phyloP scores from a whole-genome alignment of 1,284 basidiomycete genomes.

The Pseudozyma thailandica region DNA sequence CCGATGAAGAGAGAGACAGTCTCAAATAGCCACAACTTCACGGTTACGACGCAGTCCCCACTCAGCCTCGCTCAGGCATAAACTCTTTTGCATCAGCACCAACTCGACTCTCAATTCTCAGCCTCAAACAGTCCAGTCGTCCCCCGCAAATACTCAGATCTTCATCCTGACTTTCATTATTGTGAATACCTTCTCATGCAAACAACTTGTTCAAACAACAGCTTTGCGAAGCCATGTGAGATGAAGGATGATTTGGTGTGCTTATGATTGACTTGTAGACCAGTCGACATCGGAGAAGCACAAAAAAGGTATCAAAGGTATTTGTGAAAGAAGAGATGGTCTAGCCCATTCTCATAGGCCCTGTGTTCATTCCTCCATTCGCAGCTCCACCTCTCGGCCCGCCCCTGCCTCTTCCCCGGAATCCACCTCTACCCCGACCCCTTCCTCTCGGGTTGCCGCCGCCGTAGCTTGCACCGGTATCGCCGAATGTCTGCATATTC shows the following conservation, averaged over 20 bases:
- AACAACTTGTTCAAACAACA: too few relatives aligned
- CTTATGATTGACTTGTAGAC: background rate
- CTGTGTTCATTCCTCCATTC: slow-evolving; percentile 10
- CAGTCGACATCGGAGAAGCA: background rate
- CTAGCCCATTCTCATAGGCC: slow-evolving; percentile 28
- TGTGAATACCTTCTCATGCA: too few relatives aligned
- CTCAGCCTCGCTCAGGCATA: too few relatives aligned
- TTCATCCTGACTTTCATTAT: too few relatives aligned
- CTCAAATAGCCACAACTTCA: too few relatives aligned
- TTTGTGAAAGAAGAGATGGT: too few relatives aligned
- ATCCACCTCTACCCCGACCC: slow-evolving; percentile 18
- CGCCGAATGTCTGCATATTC: slow-evolving; percentile 66
- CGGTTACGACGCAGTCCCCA: too few relatives aligned
- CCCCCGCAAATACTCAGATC: too few relatives aligned
- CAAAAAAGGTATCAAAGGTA: slow-evolving; percentile 2
- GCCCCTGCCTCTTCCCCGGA: slow-evolving; percentile 23
- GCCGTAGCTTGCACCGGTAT: slow-evolving; percentile 34
- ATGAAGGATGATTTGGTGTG: background rate
- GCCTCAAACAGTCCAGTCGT: too few relatives aligned
- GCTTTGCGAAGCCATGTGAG: background rate
- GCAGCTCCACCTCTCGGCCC: background rate
- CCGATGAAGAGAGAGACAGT: too few relatives aligned
- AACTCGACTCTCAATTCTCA: too few relatives aligned
- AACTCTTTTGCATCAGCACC: too few relatives aligned
- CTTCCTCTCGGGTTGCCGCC: slow-evolving; percentile 9